Evolutionary conservation across 768 basidiomycete species (phyloP).

Genomic region (Rhodotorula paludigena): DNA sequence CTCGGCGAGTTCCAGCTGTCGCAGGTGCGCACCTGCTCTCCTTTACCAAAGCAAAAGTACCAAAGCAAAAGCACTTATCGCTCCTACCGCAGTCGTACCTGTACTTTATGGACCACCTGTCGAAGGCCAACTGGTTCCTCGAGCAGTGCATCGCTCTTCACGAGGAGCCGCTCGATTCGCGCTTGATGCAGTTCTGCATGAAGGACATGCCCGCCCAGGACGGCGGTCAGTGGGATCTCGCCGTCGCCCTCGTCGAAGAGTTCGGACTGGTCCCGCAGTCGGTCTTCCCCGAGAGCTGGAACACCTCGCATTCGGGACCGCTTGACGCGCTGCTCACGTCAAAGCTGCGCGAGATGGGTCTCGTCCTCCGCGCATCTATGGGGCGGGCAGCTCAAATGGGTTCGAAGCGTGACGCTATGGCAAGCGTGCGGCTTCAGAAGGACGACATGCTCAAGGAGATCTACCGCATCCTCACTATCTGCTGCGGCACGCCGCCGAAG

Average conservation of each 20-base stretch:
- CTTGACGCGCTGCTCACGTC: conserved; percentile 77
- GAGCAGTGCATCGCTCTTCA: conserved; percentile 71
- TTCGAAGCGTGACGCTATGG: conserved; percentile 15
- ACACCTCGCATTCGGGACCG: conserved; percentile 67
- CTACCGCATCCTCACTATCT: conserved; percentile 68
- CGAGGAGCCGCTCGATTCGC: conserved; percentile 71
- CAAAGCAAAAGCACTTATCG: too few relatives aligned
- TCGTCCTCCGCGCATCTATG: conserved; percentile 60
- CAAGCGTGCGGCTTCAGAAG: conserved; percentile 66
- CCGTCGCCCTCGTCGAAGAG: conserved; percentile 56
- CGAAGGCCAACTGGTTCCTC: conserved; percentile 71
- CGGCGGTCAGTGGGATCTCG: conserved; percentile 49
- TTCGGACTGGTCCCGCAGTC: conserved; percentile 20
- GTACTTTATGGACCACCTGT: conserved; percentile 73
- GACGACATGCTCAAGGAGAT: conserved; percentile 76
- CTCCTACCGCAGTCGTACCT: conserved; percentile 55
- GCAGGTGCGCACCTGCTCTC: conserved; percentile 53
- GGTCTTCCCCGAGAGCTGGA: conserved; percentile 58
- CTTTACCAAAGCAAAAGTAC: too few relatives aligned
- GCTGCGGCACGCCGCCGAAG: conserved; percentile 67
- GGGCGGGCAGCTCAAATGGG: conserved; percentile 48
- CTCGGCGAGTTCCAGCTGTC: conserved; percentile 84
- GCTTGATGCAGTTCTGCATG: conserved; percentile 54
- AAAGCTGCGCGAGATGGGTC: conserved; percentile 85
- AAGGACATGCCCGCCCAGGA: conserved; percentile 69